Conservation (phyloP, 148 eudicot species). For the Linanthus parryae region DNA sequence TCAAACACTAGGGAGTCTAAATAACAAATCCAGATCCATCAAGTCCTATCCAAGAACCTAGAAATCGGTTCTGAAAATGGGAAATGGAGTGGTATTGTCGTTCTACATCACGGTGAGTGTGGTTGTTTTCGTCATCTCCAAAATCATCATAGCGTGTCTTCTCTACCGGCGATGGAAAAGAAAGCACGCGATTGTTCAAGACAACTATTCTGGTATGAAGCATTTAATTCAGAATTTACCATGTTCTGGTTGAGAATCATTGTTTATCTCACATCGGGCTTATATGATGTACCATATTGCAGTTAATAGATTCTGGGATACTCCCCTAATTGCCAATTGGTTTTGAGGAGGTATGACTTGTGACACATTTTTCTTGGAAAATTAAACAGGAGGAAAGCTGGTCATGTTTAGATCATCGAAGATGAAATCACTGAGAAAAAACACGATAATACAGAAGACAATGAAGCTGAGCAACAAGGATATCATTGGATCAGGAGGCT, state of each 20-base stretch:
- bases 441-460: constrained; percentile 56
- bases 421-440: constrained; percentile 41
- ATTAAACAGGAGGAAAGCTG: constrained; percentile 77
- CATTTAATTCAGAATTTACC: neutral
- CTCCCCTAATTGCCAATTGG: too few species aligned
- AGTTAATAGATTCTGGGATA: too few species aligned
- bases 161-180: constrained; percentile 75
- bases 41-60: too few species aligned
- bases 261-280: too few species aligned
- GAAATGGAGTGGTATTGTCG: constrained; percentile 26
- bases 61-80: too few species aligned
- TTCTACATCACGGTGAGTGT: constrained; percentile 54
- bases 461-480: constrained; percentile 73
- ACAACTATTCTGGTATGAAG: constrained; percentile 45
- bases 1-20: too few species aligned
- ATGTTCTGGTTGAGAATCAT: too few species aligned
- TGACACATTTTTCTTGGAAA: neutral
- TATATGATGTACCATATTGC: too few species aligned
- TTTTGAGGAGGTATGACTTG: too few species aligned
- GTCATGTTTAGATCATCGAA: constrained; percentile 65
- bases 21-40: too few species aligned
- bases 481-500: constrained; percentile 85
- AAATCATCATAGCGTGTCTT: constrained; percentile 53
- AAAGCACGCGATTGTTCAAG: constrained; percentile 51
- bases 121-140: constrained; percentile 60